Base-by-base conservation (phyloP, 2,329 filamentous ascomycete species). In the Colletotrichum spaethianum region DNA sequence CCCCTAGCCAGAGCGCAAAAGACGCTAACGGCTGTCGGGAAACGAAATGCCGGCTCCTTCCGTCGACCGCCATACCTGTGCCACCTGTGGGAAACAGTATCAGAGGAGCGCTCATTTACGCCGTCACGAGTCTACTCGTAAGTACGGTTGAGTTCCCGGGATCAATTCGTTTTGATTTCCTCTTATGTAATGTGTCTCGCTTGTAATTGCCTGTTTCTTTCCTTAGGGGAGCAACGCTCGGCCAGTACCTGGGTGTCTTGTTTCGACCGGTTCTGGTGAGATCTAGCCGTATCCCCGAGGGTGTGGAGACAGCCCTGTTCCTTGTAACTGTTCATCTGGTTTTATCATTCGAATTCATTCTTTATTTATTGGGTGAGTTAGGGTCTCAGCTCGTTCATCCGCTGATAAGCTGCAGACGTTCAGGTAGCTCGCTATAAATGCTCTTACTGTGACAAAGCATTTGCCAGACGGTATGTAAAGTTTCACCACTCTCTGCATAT, bases 101-200 rank as follows among this genome's bases (percentile, higher is more conserved):
- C 76, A 78, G 62, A 73, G 76, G 31, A 78, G 74, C 65, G 75
- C 76, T 31, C 77, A 78, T 61, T 75, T 78, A 23, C 76, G 76
- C 31, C 76, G 77, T 16, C 76, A 78, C 62, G 76, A 78, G 68
- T 72, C 76, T 23, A 78, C 76, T 14, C 77, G 76, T 78, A 62
- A 75, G 77, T 74, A 4, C 11, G 4, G 11, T 20, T 4, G 28
- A 23, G 4, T 7, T 46, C 5, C 14, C 33, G 2, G 33, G 8
- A 9, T n/a, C n/a, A n/a, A n/a, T n/a, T n/a, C n/a, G n/a, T n/a
- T n/a, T n/a, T n/a, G n/a, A n/a, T n/a, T n/a, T n/a, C n/a, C n/a
- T n/a, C n/a, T n/a, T n/a, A n/a, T n/a, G n/a, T n/a, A n/a, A n/a
- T n/a, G n/a, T 36, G 1, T 7, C 8, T 9, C 33, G 7, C 5